Evolutionary conservation across 2,329 filamentous ascomycete species (phyloP).

Genomic region (Aureobasidium leucospermi): DNA sequence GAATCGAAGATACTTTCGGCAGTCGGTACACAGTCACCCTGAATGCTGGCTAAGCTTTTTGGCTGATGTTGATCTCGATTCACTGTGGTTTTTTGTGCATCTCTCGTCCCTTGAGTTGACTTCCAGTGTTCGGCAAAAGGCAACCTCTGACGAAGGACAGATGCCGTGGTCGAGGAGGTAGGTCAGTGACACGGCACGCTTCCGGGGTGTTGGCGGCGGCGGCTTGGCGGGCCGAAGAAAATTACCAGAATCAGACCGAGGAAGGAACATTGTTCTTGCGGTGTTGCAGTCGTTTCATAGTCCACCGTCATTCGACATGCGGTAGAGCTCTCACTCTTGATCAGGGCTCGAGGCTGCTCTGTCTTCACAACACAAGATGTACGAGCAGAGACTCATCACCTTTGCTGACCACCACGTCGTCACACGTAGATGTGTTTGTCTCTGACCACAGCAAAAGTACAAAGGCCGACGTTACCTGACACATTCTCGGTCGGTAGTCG

Average conservation of each 20-base stretch:
- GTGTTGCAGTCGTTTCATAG: neutral
- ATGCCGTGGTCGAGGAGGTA: constrained; percentile 46
- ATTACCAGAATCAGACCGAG: neutral
- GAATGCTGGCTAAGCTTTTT: neutral
- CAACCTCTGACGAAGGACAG: constrained; percentile 70
- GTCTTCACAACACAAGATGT: neutral
- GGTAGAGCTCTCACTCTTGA: neutral
- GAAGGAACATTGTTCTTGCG: neutral
- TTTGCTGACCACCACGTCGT: neutral
- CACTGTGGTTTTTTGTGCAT: neutral
- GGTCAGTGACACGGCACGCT: neutral
- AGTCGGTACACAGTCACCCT: constrained; percentile 8
- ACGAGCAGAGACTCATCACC: neutral
- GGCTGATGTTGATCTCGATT: neutral
- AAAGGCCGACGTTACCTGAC: neutral
- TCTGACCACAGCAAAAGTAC: neutral
- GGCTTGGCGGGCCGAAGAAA: neutral
- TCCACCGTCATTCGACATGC: neutral
- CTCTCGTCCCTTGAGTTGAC: neutral
- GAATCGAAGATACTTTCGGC: neutral
- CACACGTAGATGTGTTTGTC: neutral
- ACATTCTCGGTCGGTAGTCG: neutral
- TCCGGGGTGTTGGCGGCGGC: neutral
- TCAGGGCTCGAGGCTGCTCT: neutral
- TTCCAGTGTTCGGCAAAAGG: constrained; percentile 35